Conservation (phyloP, 1,139 yeast species). For the Eremothecium cymbalariae region DNA sequence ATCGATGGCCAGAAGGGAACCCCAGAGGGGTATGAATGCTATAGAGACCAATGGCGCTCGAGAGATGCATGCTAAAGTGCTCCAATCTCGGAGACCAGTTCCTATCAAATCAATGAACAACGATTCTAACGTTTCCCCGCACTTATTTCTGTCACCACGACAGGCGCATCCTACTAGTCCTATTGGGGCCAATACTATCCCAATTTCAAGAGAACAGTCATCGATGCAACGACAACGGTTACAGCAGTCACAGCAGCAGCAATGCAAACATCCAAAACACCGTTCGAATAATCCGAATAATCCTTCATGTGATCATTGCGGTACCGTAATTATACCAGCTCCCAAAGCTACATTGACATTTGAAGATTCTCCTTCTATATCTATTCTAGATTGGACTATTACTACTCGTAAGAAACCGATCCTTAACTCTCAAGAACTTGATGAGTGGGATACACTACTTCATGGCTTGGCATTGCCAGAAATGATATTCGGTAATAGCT, state of each 20-base stretch:
- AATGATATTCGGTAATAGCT: constrained; percentile 92
- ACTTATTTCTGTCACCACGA: constrained; percentile 14
- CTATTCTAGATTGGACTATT: constrained; percentile 68
- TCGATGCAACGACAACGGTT: constrained; percentile 4
- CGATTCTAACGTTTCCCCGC: background rate
- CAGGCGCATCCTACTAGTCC: constrained; percentile 33
- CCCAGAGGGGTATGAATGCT: background rate
- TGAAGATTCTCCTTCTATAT: constrained; percentile 56
- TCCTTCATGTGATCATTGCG: constrained; percentile 53
- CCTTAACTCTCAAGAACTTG: constrained; percentile 65
- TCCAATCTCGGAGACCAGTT: constrained; percentile 27
- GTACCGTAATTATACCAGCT: constrained; percentile 63
- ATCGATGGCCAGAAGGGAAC: background rate
- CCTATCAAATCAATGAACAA: constrained; percentile 1
- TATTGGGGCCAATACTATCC: constrained; percentile 9
- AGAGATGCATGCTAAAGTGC: constrained; percentile 44
- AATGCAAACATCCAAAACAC: constrained; percentile 14
- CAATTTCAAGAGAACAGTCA: too few species aligned
- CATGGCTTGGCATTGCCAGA: constrained; percentile 85
- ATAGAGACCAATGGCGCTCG: constrained; percentile 56
- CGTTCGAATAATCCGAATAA: constrained; percentile 32
- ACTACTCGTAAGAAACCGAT: constrained; percentile 71
- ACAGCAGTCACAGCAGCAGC: constrained; percentile 11
- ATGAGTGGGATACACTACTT: constrained; percentile 46
- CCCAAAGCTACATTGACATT: constrained; percentile 59